Evolutionary conservation across 371 early-diverging fungal species (phyloP).

Genomic region (Aphelidium insulamus): DNA sequence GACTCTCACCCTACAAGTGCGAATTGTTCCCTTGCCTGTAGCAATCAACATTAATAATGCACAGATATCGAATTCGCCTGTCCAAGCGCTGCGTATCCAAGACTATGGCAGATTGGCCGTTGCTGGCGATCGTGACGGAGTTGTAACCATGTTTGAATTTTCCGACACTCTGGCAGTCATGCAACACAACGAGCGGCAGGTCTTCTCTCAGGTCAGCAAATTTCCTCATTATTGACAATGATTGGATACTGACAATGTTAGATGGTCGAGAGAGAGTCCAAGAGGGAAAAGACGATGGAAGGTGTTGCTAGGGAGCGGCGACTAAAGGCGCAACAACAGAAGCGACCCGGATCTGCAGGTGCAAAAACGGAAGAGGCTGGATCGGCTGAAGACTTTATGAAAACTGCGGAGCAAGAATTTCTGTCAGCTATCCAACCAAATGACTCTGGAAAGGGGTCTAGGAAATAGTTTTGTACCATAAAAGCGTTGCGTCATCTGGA

Average conservation of each 20-base stretch:
- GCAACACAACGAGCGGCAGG: conserved; percentile 21
- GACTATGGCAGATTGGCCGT: conserved; percentile 24
- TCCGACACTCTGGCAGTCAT: conserved; percentile 15
- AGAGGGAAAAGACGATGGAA: conserved; percentile 29
- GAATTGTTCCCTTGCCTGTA: not conserved
- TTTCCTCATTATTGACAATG: not conserved
- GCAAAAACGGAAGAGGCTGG: too few species aligned
- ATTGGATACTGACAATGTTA: not conserved
- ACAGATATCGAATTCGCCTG: conserved; percentile 18
- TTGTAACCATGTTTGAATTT: conserved; percentile 20
- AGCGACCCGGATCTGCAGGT: not conserved
- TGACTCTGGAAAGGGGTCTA: too few species aligned
- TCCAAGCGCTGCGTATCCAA: conserved; percentile 22
- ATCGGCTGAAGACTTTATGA: too few species aligned
- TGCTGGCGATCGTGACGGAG: conserved; percentile 20
- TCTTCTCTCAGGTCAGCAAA: conserved; percentile 17
- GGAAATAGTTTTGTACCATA: too few species aligned
- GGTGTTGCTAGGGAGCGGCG: conserved; percentile 20
- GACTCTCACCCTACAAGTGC: conserved; percentile 20
- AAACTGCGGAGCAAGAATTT: too few species aligned
- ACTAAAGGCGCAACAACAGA: conserved; percentile 13
- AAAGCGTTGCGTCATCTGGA: too few species aligned
- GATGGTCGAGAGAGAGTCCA: conserved; percentile 33
- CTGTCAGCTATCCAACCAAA: too few species aligned
- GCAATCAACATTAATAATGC: not conserved